These are phyloP conservation scores for Pythium insidiosum DNA, from an alignment of 352 stramenopile genomes.

Conservation along the genomic window DNA sequence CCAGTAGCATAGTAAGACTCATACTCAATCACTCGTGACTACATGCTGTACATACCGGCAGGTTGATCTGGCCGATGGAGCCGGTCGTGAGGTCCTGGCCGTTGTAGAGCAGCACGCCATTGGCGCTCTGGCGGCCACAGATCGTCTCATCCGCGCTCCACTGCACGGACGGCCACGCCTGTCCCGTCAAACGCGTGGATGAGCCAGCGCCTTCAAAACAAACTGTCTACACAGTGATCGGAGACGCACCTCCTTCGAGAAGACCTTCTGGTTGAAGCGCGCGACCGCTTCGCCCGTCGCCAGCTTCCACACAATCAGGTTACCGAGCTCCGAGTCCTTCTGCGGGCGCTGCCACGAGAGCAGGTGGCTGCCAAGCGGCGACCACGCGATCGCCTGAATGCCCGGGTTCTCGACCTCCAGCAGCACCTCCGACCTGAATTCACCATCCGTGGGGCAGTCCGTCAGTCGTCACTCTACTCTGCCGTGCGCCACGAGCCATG, in stretches of 20 bases:
- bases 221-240: background rate
- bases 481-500: no score
- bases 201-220: no score
- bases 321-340: conserved; percentile 61
- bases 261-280: conserved; percentile 84
- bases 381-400: conserved; percentile 76
- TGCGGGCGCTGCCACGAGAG: conserved; percentile 84
- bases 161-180: conserved; percentile 88
- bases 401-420: conserved; percentile 59
- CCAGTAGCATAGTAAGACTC: background rate
- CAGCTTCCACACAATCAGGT: conserved; percentile 81
- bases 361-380: conserved; percentile 70
- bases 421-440: conserved; percentile 35
- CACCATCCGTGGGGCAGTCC: background rate
- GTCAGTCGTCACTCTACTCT: background rate
- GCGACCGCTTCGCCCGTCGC: conserved; percentile 42
- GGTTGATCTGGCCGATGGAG: conserved; percentile 59
- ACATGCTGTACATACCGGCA: no score
- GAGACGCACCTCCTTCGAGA: conserved; percentile 61
- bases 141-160: conserved; percentile 88
- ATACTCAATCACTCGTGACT: no score
- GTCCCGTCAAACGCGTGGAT: background rate
- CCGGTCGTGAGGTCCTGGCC: conserved; percentile 46
- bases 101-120: conserved; percentile 75
- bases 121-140: conserved; percentile 65